Percentiles rank a stretch among this genome's conserved stretches.
Conservation (phyloP, 2,329 filamentous ascomycete species). For the Claviceps cyperi region DNA sequence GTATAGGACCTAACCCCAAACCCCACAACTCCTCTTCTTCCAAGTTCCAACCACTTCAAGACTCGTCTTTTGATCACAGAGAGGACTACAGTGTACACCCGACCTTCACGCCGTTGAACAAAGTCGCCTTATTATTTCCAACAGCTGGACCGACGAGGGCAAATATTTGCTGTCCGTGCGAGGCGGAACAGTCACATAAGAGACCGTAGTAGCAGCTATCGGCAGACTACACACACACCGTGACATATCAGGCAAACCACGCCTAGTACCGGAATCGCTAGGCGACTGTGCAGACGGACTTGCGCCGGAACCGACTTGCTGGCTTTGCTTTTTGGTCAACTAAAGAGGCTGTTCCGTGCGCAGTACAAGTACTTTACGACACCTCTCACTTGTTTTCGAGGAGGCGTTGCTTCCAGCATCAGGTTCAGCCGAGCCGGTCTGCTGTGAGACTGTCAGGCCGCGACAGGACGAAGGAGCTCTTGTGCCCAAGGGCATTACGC, state of each 20-base stretch:
- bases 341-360: not conserved
- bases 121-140: not conserved
- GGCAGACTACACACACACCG: conserved; percentile 3
- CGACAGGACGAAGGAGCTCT: conserved; percentile 2
- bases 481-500: not conserved
- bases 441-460: not conserved
- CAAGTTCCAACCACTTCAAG: not conserved
- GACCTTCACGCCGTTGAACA: not conserved
- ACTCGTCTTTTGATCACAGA: not conserved
- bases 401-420: conserved; percentile 2
- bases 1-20: not conserved
- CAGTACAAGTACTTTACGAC: not conserved
- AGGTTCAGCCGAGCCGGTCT: not conserved
- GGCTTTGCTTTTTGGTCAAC: not conserved
- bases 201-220: not conserved
- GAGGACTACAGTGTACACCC: not conserved
- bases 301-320: not conserved
- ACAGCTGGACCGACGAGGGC: not conserved
- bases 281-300: not conserved
- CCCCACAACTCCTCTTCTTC: not conserved
- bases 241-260: conserved; percentile 4
- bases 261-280: not conserved
- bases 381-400: not conserved
- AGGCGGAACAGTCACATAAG: not conserved
- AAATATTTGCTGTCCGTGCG: not conserved